Evolutionary conservation across 805 yeast genomes (phyloP), one percentile per base, ranked within the genome.

Genomic region (Metschnikowia similis): DNA sequence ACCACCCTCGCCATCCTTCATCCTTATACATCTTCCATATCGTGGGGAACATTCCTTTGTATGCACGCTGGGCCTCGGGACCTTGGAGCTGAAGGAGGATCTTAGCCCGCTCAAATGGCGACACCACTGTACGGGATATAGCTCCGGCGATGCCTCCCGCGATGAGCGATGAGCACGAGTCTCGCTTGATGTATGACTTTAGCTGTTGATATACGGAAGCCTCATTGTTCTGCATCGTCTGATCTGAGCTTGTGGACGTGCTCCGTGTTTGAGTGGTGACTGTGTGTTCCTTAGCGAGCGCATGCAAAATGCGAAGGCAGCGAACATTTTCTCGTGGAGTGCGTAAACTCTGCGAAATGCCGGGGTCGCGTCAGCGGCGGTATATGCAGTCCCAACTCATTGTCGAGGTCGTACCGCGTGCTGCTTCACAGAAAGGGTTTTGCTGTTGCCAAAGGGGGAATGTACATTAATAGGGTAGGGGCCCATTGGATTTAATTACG

Each of bases 31-130:
- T 87, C 55, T 85, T 83, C 52, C 70, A 63, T 10, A 94, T 82
- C 0, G 97, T 89, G 6, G 84, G 76, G 50, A 84, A 74, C 62
- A 90, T 80, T 1, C 97, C 97, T n/a, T 74, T 69, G 45, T 80
- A 77, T 51, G 67, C 77, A 51, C 63, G 75, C 38, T 69, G 77
- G 1, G 79, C 72, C 28, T 73, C 77, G 13, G 74, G 74, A 9
- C 87, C 94, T 67, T 92, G 97, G 34, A 94, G 83, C 68, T 92
- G 99, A 59, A 90, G 81, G 27, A 92, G 68, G 54, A 94, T 94
- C 68, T 92, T 92, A 58, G 94, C 95, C 57, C 99, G 75, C 66
- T 92, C 99, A 67, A 92, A 83, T 1, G 99, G 99, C 10, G 97
- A 88, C 6, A 91, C 97, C 1, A 87, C 89, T 0, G 98, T 92